Base-by-base conservation (phyloP, 768 basidiomycete genomes). In the Melanogaster broomeanus region DNA sequence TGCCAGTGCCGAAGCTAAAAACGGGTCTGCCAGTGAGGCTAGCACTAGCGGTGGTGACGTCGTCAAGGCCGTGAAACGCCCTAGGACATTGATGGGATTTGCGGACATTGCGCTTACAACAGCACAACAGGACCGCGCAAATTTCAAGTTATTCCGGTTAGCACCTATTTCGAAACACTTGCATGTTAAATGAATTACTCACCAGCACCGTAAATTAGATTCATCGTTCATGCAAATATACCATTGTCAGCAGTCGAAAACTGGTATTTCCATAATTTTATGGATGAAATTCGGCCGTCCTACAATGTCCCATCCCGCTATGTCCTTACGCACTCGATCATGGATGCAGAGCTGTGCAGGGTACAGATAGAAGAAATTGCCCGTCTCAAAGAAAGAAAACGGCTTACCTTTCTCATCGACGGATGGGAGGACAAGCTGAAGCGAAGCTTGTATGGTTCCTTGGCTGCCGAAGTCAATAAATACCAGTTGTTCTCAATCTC, bases 401-500 rank as follows among this genome's bases (percentile, higher is more conserved):
- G 52, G 63, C 24, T 31, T 46, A 4, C 51, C 67, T n/a, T 71
- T 63, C 0, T 42, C 71, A 4, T 67, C 33, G 68, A 70, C 57
- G 67, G 70, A 0, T 71, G 68, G 69, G 67, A 70, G 45, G 69
- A 71, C 55, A 11, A 11, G 7, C 21, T 60, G 3, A 39, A 47
- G 31, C 45, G 57, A 28, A 65, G 63, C 42, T 37, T 69, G 2
- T 69, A 69, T 56, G 62, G 67, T 1, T 30, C 47, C 19, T 45
- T 71, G 9, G 53, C 56, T 4, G 60, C 60, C 6, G 58, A 64
- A 42, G 55, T 64, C 19, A 55, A 51, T 6, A 13, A 56, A 30
- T 60, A 51, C 27, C 66, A 10, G 39, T 59, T 4, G 43, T 70
- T 19, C 48, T 71, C 22, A 48, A 48, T 16, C 57, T 71, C 1